Conservation (phyloP, 768 basidiomycete species). For the Phanerodontia chrysosporium region DNA sequence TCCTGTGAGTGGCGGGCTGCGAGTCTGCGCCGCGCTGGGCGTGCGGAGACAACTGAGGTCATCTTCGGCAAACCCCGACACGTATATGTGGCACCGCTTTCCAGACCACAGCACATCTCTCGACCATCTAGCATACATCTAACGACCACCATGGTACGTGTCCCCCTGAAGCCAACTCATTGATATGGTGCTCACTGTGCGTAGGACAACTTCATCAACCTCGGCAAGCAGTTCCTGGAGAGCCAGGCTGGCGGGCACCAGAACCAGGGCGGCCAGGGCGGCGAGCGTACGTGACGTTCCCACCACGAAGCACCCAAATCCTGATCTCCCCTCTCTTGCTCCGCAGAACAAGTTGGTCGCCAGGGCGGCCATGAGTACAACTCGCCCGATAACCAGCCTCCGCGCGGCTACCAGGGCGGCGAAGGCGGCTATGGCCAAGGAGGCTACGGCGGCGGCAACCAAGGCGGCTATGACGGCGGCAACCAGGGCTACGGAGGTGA, state of each 20-base stretch:
- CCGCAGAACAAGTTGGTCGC: conserved; percentile 18
- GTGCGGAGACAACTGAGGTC: conserved; percentile 2
- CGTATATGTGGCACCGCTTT: conserved; percentile 2
- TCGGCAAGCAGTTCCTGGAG: conserved; percentile 65
- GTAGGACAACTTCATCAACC: conserved; percentile 62
- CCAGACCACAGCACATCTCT: background rate
- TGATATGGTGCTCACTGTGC: background rate
- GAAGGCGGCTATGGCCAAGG: background rate
- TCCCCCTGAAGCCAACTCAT: background rate
- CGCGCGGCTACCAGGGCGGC: conserved; percentile 1
- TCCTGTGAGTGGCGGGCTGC: no score
- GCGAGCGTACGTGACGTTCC: background rate
- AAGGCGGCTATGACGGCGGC: conserved; percentile 4
- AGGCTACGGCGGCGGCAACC: background rate
- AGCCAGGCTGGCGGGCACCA: conserved; percentile 32
- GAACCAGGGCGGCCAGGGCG: background rate
- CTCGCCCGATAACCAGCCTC: conserved; percentile 43
- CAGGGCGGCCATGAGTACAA: conserved; percentile 68
- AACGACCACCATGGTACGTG: conserved; percentile 7
- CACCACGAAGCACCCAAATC: background rate
- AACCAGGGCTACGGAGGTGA: conserved; percentile 4
- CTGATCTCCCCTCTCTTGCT: background rate
- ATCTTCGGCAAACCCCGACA: conserved; percentile 5
- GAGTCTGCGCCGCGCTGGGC: background rate
- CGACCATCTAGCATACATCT: background rate